Evolutionary conservation across 768 basidiomycete species (phyloP), one percentile per base, ranked within the genome.

Genomic region (Ramaria rubella): DNA sequence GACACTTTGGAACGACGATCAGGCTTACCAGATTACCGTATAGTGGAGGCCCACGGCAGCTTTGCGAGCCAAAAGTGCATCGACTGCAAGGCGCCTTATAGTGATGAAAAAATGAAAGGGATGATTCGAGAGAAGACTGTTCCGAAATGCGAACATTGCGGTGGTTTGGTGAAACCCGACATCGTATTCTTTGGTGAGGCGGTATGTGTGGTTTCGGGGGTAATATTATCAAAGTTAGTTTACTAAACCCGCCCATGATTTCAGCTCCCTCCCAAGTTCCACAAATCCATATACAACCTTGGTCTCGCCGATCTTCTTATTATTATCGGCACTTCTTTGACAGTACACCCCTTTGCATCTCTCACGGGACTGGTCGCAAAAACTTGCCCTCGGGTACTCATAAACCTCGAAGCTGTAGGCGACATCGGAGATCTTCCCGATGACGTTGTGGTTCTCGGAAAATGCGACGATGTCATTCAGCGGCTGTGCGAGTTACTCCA

Each of bases 1-100:
- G 94, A 97, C 67, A 94, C 92, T 0, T 81, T 97, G 14, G 95
- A 97, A 66, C 79, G 89, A 2, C 77, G 82, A 5, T 90, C 92
- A 0, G 90, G 90, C 5, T 78, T 96, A 0, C 83, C 88, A 0
- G 76, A 69, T 1, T 70, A 79, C 30, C 83, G 83, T 67, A 84
- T 98, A 59, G 77, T 98, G 48, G 95, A 98, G 72, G 96, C 96
- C 0, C 96, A 99, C 65, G 96, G 95, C 2, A 94, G 90, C 62
- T 99, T 98, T 62, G 95, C 95, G 0, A 72, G 76, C 1, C 90
- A 95, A 54, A 76, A 81, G 51, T 99, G 96, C 62, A 82, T 97
- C 15, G 73, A 81, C 6, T 99, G 96, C 68, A 60, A 74, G 44
- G 64, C 67, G 2, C 65, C 74, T 0, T 91, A 78, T 59, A 81